Conservation (phyloP, 2,329 filamentous ascomycete genomes). For the Ascochyta viciae-villosae region DNA sequence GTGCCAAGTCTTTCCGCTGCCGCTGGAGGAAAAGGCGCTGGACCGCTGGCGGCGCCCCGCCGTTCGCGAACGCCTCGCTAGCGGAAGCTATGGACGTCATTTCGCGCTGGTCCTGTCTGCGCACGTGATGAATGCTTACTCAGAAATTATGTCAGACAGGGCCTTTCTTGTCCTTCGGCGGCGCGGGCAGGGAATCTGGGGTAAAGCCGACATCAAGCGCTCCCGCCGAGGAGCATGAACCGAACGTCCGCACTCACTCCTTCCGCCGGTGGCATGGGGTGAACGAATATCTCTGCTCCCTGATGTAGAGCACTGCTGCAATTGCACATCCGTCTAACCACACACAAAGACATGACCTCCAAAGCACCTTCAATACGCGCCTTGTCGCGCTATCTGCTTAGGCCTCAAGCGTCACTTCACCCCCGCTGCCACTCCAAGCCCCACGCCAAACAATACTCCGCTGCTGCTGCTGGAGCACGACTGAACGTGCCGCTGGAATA, state of each 20-base stretch:
- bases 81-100: constrained; percentile 9
- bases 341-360: constrained; percentile 32
- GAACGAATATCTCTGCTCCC: constrained; percentile 5
- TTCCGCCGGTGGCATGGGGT: constrained; percentile 14
- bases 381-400: constrained; percentile 39
- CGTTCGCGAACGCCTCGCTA: constrained; percentile 7
- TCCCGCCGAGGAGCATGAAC: constrained; percentile 6
- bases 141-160: constrained; percentile 7
- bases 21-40: background rate
- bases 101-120: background rate
- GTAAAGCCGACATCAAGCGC: constrained; percentile 18
- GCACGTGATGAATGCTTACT: constrained; percentile 14
- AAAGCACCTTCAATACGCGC: constrained; percentile 42
- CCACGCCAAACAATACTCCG: constrained; percentile 54
- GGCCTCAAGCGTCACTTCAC: constrained; percentile 35
- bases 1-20: background rate
- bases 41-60: constrained; percentile 2
- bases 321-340: background rate
- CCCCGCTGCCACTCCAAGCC: constrained; percentile 30
- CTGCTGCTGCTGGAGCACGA: constrained; percentile 58
- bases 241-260: constrained; percentile 18
- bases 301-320: background rate
- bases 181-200: constrained; percentile 3
- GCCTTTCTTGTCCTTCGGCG: background rate
- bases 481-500: constrained; percentile 92